Percentiles rank a stretch among this genome's conserved stretches.
Conservation (phyloP, 202 grass and related monocot species). For the Schoenoplectus tabernaemontani region DNA sequence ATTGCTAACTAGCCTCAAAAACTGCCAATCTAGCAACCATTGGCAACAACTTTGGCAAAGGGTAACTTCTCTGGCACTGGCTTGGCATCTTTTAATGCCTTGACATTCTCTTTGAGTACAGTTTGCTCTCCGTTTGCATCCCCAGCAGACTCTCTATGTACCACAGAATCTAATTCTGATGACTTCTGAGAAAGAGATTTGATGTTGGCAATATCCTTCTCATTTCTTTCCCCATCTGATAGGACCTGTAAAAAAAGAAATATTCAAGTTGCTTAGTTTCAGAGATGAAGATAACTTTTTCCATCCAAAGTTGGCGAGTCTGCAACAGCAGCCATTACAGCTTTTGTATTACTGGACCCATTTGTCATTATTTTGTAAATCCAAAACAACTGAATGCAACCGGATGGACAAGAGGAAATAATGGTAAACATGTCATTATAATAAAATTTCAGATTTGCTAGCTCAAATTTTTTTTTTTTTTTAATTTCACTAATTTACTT, state of each 20-base stretch:
- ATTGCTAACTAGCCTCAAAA: constrained; percentile 4
- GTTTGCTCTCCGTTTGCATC: constrained; percentile 37
- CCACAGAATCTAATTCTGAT: background rate
- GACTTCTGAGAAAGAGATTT: constrained; percentile 21
- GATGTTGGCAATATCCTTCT: constrained; percentile 20
- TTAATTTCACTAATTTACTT: background rate
- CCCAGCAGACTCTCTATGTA: constrained; percentile 17
- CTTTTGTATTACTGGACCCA: background rate
- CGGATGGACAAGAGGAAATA: background rate
- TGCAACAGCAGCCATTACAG: background rate
- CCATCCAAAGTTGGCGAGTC: background rate
- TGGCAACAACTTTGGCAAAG: constrained; percentile 13
- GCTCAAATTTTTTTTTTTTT: background rate
- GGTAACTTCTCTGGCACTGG: constrained; percentile 34
- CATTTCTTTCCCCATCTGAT: constrained; percentile 14
- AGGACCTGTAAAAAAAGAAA: constrained; percentile 26
- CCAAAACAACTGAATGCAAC: background rate
- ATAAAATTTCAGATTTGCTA: background rate
- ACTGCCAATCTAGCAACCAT: constrained; percentile 31
- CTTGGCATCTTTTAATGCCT: constrained; percentile 46
- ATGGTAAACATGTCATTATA: background rate
- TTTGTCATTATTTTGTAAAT: background rate
- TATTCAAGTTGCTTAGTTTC: background rate
- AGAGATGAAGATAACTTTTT: background rate
- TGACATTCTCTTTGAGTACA: constrained; percentile 33